Evolutionary conservation across 176 grass and related monocot species (phyloP), one percentile per base, ranked within the genome.

Genomic region (Panicum miliaceum): DNA sequence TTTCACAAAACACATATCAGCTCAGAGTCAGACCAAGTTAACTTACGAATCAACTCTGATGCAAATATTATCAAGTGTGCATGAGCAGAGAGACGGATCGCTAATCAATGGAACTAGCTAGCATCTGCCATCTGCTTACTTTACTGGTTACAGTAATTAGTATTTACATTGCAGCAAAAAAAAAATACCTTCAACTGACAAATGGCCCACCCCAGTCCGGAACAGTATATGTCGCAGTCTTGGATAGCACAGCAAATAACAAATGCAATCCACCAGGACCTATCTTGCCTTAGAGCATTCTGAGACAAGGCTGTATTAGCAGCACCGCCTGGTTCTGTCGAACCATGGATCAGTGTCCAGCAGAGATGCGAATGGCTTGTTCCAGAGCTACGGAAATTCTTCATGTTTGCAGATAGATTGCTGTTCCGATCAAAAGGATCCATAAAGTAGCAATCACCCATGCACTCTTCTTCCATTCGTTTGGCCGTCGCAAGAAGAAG

Each of bases 391-490:
- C 46, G 12, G 20, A 13, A 78, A 37, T 2, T 70, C 56, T 71
- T 95, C 90, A 99, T 82, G 81, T 90, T 78, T 92, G 96, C 20
- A 99, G 88, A 73, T 93, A 90, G 70, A 99, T 77, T 20, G 93
- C 96, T 25, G 96, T 94, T 58, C 86, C 91, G 58, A 99, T 86
- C 74, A 99, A 87, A 68, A 90, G 80, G 42, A 90, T n/a, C 96
- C 96, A 99, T 12, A 96, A 74, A 63, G 96, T 90, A 67, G 92
- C 77, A 23, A 99, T 90, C 67, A 79, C 88, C 96, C 96, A 99
- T 23, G 87, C 81, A 48, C 73, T 92, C 73, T 84, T 99, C 25
- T 84, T 90, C 96, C 93, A 94, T 59, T 87, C 93, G 40, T 8
- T 84, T 50, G 89, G 96, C 12, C 64, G 84, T 22, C 80, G 89